These are phyloP conservation scores for Penicillium steckii DNA, from an alignment of 495 filamentous ascomycete species.

Conservation along the genomic window DNA sequence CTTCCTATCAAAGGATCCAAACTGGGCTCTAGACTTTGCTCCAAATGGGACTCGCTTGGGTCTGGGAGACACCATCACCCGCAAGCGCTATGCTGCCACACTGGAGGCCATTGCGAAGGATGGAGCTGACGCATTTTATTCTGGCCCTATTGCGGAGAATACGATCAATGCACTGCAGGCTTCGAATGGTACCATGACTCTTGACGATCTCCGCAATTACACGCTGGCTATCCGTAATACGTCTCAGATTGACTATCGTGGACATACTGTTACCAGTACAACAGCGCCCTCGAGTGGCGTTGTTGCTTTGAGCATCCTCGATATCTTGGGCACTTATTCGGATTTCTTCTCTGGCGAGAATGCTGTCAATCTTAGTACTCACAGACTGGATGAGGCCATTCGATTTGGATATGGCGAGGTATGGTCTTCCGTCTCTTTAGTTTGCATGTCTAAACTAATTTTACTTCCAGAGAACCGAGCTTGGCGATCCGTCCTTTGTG, in stretches of 20 bases:
- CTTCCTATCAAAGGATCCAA: constrained; percentile 69
- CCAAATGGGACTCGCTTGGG: constrained; percentile 70
- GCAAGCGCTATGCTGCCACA: constrained; percentile 75
- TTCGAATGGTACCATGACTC: constrained; percentile 76
- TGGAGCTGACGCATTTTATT: constrained; percentile 76
- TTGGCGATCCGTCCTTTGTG: constrained; percentile 80
- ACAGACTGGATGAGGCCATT: constrained; percentile 83
- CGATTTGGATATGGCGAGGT: constrained; percentile 79
- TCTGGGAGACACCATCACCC: constrained; percentile 72
- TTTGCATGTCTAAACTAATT: background rate
- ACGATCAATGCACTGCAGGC: constrained; percentile 65
- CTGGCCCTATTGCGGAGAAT: constrained; percentile 67
- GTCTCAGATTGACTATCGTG: constrained; percentile 67
- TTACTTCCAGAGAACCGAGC: constrained; percentile 49
- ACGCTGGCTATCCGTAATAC: constrained; percentile 58
- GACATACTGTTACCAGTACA: constrained; percentile 63
- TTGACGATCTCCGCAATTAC: constrained; percentile 74
- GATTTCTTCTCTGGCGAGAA: constrained; percentile 51
- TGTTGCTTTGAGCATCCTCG: constrained; percentile 70
- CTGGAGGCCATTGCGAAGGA: constrained; percentile 69
- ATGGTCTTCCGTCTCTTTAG: background rate
- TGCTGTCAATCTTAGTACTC: constrained; percentile 61
- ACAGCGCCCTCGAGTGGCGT: constrained; percentile 73
- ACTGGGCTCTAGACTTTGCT: constrained; percentile 85
- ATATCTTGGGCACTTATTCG: constrained; percentile 72